Conservation (phyloP, 441 rosid species). For the Aquilaria agallochum region DNA sequence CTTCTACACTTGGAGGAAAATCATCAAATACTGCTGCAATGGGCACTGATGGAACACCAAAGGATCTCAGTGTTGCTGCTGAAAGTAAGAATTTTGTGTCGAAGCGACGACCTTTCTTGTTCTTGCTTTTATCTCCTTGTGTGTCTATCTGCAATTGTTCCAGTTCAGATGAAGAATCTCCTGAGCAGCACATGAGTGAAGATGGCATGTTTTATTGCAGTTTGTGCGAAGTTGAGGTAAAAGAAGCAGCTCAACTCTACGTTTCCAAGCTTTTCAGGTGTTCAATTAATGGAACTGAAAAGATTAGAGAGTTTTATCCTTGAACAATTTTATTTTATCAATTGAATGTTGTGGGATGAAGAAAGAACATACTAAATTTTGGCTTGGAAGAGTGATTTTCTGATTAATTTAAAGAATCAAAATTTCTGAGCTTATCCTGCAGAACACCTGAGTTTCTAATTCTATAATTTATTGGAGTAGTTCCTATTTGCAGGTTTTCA, state of each 20-base stretch:
- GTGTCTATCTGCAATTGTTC: constrained; percentile 59
- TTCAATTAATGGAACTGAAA: too few species aligned
- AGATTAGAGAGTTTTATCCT: too few species aligned
- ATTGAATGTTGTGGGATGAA: too few species aligned
- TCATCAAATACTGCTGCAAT: constrained; percentile 36
- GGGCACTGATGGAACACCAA: constrained; percentile 29
- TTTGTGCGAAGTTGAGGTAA: constrained; percentile 96
- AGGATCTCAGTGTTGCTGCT: constrained; percentile 25
- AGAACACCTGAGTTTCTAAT: too few species aligned
- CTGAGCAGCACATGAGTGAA: constrained; percentile 76
- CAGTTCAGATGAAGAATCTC: constrained; percentile 51
- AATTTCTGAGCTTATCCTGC: too few species aligned
- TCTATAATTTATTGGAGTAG: constrained; percentile 3
- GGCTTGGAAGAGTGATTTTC: too few species aligned
- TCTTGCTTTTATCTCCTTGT: constrained; percentile 59
- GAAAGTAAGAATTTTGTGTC: constrained; percentile 37
- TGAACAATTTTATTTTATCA: too few species aligned
- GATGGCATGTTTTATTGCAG: constrained; percentile 99
- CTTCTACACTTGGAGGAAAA: constrained; percentile 50
- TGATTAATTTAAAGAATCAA: too few species aligned
- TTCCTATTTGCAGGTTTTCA: constrained; percentile 63
- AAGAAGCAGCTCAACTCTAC: constrained; percentile 8
- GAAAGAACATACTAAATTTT: too few species aligned
- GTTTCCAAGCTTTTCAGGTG: too few species aligned
- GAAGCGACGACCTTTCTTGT: constrained; percentile 32